Base-by-base conservation (phyloP, 1,284 basidiomycete species). In the Pyrrhoderma noxium region DNA sequence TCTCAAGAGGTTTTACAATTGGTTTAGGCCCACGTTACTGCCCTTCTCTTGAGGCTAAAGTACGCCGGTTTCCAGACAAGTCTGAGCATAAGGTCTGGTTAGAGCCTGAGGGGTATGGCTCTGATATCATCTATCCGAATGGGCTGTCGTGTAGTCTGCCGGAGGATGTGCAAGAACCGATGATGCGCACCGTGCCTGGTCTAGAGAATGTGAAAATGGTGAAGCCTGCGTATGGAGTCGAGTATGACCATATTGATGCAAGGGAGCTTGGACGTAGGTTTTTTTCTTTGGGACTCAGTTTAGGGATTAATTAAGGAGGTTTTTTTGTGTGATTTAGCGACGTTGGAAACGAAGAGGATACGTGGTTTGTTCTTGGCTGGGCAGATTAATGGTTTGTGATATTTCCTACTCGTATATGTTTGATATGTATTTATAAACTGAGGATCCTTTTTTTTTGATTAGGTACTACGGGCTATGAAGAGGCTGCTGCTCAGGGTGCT, bases 171-270 rank as follows among this genome's bases (percentile, higher is more conserved):
- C 92, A 95, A 64, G 78, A 85, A 57, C 64, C 72, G 4, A 80
- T 94, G 77, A 77, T 94, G 66, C 79, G 82, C 16, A 89, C 88
- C 0, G 82, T 94, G 35, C 84, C 82, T 0, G 91, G 92, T 0
- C 70, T 95, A 19, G 89, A 93, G 67, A 80, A 85, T 21, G 91
- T 84, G 8, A 77, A 83, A 60, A 85, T 94, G 72, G 75, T 89
- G 2, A 72, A 76, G 57, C 89, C 91, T 0, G 92, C 90, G 0
- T 95, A 94, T 67, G 92, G 92, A 1, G 91, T 95, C 34, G 91
- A 95, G 63, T 95, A 94, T 59, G 92, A 94, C 60, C 84, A 91
- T 61, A 76, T 94, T n/a, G 91, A 94, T 66, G 84, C 92, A 3
- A 72, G 88, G 35, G 90, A 93, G 59, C 72, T 94, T 36, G 71